Evolutionary conservation across 2,329 filamentous ascomycete species (phyloP).

Genomic region (Paraphaeosphaeria minitans): DNA sequence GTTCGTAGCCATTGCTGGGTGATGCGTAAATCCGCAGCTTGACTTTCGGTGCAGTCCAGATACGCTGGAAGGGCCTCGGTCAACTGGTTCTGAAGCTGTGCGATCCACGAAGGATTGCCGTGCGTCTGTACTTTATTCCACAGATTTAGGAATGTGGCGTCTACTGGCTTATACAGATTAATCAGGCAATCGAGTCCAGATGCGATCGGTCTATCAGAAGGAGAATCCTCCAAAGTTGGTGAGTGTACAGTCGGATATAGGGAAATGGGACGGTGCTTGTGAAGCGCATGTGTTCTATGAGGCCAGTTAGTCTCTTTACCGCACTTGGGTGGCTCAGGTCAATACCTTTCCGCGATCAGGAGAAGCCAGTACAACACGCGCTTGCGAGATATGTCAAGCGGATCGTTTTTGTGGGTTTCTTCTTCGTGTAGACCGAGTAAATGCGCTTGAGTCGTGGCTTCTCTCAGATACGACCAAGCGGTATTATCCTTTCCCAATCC

Average conservation of each 20-base stretch:
- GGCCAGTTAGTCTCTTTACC: background rate
- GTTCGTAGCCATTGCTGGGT: conserved; percentile 74
- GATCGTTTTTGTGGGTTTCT: conserved; percentile 57
- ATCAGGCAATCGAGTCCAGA: conserved; percentile 66
- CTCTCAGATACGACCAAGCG: conserved; percentile 66
- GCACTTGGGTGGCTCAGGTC: background rate
- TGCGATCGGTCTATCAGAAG: conserved; percentile 60
- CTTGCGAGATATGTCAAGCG: conserved; percentile 59
- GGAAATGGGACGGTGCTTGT: conserved; percentile 67
- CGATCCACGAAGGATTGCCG: conserved; percentile 54
- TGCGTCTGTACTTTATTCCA: conserved; percentile 64
- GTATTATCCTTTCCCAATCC: conserved; percentile 66
- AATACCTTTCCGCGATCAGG: conserved; percentile 65
- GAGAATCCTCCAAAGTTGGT: conserved; percentile 56
- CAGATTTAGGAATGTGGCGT: conserved; percentile 66
- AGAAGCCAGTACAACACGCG: conserved; percentile 66
- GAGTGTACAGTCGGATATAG: conserved; percentile 64
- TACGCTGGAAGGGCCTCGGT: conserved; percentile 61
- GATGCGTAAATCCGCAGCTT: conserved; percentile 70
- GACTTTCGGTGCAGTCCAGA: conserved; percentile 65
- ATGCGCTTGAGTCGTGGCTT: conserved; percentile 65
- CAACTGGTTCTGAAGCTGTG: conserved; percentile 57
- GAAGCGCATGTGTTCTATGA: conserved; percentile 65
- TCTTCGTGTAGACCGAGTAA: conserved; percentile 65
- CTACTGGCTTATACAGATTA: conserved; percentile 65